Percentiles rank a stretch among this genome's conserved stretches.
Evolutionary conservation across 2,329 filamentous ascomycete species (phyloP).

Genomic region (Alternaria rosae): DNA sequence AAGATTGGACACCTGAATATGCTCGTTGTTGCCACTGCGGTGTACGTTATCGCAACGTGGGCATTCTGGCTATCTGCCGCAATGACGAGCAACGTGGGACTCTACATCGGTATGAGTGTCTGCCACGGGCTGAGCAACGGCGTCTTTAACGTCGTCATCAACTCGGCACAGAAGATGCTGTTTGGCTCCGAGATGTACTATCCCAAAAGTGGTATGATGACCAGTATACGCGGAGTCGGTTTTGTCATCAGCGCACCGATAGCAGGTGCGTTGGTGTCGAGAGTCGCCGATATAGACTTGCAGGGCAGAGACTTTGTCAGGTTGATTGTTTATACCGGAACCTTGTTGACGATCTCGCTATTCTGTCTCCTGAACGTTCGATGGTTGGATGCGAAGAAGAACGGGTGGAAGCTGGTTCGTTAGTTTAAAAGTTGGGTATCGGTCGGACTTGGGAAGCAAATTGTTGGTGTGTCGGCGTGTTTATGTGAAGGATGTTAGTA

Average conservation of each 20-base stretch:
- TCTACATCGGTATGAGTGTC: constrained; percentile 30
- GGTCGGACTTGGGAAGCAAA: not conserved
- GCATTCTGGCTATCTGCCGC: constrained; percentile 30
- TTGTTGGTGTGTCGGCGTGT: not conserved
- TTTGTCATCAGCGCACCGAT: constrained; percentile 28
- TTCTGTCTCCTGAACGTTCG: constrained; percentile 22
- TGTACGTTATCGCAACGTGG: constrained; percentile 26
- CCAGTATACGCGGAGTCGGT: constrained; percentile 29
- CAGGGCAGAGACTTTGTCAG: constrained; percentile 17
- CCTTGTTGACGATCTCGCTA: constrained; percentile 12
- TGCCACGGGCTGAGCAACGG: constrained; percentile 29
- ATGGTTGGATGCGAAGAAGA: constrained; percentile 20
- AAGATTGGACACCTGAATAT: constrained; percentile 58
- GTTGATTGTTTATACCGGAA: constrained; percentile 26
- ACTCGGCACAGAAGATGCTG: constrained; percentile 24
- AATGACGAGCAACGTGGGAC: constrained; percentile 6
- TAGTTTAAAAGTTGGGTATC: not conserved
- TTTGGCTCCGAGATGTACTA: constrained; percentile 35
- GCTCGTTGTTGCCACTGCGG: constrained; percentile 49
- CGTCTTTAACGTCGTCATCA: constrained; percentile 25
- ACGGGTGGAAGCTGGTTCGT: constrained; percentile 25
- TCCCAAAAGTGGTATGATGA: constrained; percentile 26
- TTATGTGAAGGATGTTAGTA: not conserved
- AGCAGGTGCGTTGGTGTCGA: constrained; percentile 27
- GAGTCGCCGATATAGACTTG: constrained; percentile 17